Percentiles rank a stretch among this genome's conserved stretches.
phyloP scores from a whole-genome alignment of 192 early-diverging fungal genomes.

The Linderina pennispora region DNA sequence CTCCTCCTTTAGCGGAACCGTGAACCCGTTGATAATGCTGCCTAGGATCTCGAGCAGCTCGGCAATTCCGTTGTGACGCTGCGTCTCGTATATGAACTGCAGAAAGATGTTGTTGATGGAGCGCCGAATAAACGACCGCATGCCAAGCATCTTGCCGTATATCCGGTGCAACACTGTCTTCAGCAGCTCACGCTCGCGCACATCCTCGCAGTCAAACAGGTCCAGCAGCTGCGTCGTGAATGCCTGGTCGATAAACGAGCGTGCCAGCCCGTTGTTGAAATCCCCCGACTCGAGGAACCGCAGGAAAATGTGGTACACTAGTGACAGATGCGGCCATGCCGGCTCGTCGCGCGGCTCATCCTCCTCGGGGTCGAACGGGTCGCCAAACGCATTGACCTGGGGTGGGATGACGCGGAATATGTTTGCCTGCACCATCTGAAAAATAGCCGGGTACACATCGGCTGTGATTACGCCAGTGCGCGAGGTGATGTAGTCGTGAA shows the following conservation, averaged over 20 bases:
- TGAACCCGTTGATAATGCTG: conserved; percentile 99
- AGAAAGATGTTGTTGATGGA: conserved; percentile 99
- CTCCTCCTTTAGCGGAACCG: conserved; percentile 96
- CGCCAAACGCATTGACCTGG: conserved; percentile 89
- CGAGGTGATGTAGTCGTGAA: conserved; percentile 89
- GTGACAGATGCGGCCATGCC: conserved; percentile 97
- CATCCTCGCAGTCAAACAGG: conserved; percentile 99
- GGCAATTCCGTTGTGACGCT: conserved; percentile 96
- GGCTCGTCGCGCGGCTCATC: conserved; percentile 96
- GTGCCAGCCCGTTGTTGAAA: conserved; percentile 95
- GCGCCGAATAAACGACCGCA: conserved; percentile 93
- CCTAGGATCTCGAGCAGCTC: conserved; percentile 98
- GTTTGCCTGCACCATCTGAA: conserved; percentile 94
- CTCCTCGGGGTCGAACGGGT: conserved; percentile 98
- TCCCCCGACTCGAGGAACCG: conserved; percentile 97
- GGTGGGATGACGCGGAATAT: conserved; percentile 96
- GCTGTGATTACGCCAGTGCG: conserved; percentile 86
- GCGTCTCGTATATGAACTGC: conserved; percentile 96
- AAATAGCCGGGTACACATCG: conserved; percentile 84
- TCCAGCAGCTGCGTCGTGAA: conserved; percentile 86
- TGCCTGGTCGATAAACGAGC: conserved; percentile 93
- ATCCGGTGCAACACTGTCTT: conserved; percentile 98
- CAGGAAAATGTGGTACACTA: conserved; percentile 98
- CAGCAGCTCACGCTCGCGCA: conserved; percentile 95
- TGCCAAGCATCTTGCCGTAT: conserved; percentile 97